Evolutionary conservation across 257 asterid genomes (phyloP), one percentile per base, ranked within the genome.

Genomic region (Coffea canephora): DNA sequence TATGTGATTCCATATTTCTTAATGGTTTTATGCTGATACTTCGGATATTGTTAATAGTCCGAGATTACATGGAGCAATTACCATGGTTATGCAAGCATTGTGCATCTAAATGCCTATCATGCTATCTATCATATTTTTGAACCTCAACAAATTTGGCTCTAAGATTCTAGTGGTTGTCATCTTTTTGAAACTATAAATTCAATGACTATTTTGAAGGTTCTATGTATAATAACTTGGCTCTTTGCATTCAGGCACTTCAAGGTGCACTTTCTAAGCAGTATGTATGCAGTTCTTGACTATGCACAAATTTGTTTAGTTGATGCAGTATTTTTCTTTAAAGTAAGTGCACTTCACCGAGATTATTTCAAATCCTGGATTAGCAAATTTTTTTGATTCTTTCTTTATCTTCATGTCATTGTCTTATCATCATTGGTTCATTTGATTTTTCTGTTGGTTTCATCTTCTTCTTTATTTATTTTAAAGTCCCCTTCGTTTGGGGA

Each of bases 221-320:
- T 31, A 31, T 31, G 2, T 80, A 75, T 72, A 70, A 59, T 78
- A 66, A 64, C 85, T 77, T 43, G 76, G 82, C 81, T 64, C 54
- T 70, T 74, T 70, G 82, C 80, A 69, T 79, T 80, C 91, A 94
- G 98, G 93, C 94, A 75, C 45, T 96, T 69, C 99, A 96, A 84
- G 88, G 97, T 72, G 95, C 94, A 68, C 82, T 94, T 94, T 77
- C 97, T 93, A 85, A 91, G 82, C 79, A 89, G 95, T 76, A 84
- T 87, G 69, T 96, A 96, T 69, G 93, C 96, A 34, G 94, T 90
- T 87, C 97, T 96, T 70, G 99, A 96, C 89, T 94, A 96, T 86
- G 99, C 99, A 77, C 98, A 96, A 84, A 94, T 97, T 62, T 97
- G 99, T 87, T 81, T 96, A 86, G 92, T 96, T 84, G 99, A 97